A percentile compares a stretch with the other conserved stretches of the same genome.
These are phyloP conservation scores for Rhizophora apiculata DNA, from an alignment of 345 rosid genomes.

Conservation along the genomic window DNA sequence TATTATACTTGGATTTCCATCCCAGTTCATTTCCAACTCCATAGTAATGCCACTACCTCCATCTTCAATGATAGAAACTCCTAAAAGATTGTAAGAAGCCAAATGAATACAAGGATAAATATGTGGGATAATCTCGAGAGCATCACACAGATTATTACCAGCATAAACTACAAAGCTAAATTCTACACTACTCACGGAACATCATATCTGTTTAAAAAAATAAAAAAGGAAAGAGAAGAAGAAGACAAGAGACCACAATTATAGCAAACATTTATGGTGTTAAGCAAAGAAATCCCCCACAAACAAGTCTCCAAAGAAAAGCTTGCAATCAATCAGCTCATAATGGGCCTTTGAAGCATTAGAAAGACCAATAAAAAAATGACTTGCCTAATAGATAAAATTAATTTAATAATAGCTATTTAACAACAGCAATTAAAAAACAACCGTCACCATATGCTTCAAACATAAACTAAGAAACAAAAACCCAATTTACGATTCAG, in stretches of 20 bases:
- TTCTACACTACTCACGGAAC: neutral
- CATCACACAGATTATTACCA: neutral
- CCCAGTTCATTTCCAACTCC: conserved; percentile 44
- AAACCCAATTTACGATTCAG: neutral
- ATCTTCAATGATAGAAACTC: conserved; percentile 32
- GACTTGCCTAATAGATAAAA: conserved; percentile 1
- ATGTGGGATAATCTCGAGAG: neutral
- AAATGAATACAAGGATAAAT: neutral
- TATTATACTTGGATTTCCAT: conserved; percentile 35
- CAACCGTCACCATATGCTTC: neutral
- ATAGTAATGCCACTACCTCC: conserved; percentile 27
- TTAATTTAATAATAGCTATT: neutral
- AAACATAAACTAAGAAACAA: neutral
- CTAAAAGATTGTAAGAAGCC: conserved; percentile 19
- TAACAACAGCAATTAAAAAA: neutral
- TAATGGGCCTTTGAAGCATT: neutral
- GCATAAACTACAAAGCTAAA: neutral
- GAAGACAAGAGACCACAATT: neutral
- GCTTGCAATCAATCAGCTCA: neutral
- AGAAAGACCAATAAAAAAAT: neutral
- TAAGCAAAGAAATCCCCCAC: neutral
- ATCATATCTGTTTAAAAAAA: neutral
- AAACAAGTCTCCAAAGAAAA: neutral
- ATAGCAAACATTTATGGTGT: neutral
- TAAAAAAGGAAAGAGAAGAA: neutral